Evolutionary conservation across 352 stramenopile genomes (phyloP).

Genomic region (Phytophthora tentaculata): DNA sequence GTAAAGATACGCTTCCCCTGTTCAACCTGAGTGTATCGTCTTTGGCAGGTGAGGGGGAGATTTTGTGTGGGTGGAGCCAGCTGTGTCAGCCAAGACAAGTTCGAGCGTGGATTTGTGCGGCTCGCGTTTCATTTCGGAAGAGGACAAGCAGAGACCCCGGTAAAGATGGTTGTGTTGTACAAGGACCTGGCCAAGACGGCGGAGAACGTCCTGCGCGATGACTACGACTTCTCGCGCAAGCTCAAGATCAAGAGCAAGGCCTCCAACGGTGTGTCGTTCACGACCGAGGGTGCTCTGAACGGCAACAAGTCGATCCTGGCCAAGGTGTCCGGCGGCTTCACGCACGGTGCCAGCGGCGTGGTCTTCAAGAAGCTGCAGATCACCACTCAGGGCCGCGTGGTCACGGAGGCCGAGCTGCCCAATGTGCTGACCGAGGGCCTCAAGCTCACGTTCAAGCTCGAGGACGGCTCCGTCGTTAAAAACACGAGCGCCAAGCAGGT

Average conservation of each 20-base stretch:
- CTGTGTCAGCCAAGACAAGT: conserved; percentile 8
- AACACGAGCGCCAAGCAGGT: conserved; percentile 75
- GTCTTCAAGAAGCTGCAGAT: conserved; percentile 90
- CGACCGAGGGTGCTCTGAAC: conserved; percentile 73
- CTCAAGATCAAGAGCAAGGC: conserved; percentile 86
- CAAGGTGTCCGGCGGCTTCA: conserved; percentile 83
- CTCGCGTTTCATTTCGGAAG: conserved; percentile 58
- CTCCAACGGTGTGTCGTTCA: conserved; percentile 78
- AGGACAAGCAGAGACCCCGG: conserved; percentile 19
- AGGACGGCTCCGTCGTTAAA: conserved; percentile 82
- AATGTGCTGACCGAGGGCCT: conserved; percentile 80
- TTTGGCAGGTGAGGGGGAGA: conserved; percentile 15
- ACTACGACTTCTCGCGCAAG: conserved; percentile 84
- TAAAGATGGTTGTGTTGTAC: conserved; percentile 72
- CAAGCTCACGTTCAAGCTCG: conserved; percentile 86
- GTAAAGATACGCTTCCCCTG: conserved; percentile 21
- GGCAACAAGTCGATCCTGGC: conserved; percentile 87
- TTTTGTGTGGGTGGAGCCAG: conserved; percentile 37
- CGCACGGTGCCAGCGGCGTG: conserved; percentile 64
- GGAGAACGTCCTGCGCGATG: conserved; percentile 72
- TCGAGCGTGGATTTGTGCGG: conserved; percentile 33
- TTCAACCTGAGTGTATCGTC: background rate
- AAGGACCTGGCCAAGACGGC: conserved; percentile 87
- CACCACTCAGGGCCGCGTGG: conserved; percentile 76
- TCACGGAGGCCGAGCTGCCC: conserved; percentile 79